Conservation (phyloP, 192 early-diverging fungal genomes). For the Coemansia sp. region DNA sequence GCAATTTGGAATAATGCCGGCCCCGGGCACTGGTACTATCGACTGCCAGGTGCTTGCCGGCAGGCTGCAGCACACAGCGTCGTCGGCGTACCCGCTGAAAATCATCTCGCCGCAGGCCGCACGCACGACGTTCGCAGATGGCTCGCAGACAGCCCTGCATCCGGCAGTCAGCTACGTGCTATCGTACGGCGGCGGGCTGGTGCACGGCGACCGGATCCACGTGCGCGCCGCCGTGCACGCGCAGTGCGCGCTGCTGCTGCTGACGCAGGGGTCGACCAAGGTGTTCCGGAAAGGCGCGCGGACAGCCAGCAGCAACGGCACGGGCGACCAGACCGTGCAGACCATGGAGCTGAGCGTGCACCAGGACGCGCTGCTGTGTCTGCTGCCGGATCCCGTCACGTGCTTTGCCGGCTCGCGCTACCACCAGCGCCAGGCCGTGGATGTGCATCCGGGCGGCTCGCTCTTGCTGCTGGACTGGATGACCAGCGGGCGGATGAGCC, state of each 20-base stretch:
- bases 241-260: conserved; percentile 57
- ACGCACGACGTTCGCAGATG: background rate
- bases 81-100: conserved; percentile 50
- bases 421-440: conserved; percentile 58
- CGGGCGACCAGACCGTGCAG: conserved; percentile 41
- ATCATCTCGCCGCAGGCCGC: conserved; percentile 42
- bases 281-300: conserved; percentile 75
- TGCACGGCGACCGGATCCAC: conserved; percentile 61
- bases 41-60: conserved; percentile 38
- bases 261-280: conserved; percentile 84
- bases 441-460: conserved; percentile 31
- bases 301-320: background rate
- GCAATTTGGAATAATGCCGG: conserved; percentile 13
- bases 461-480: conserved; percentile 82
- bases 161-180: conserved; percentile 58
- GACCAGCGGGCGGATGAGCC: conserved; percentile 65
- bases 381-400: conserved; percentile 77
- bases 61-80: conserved; percentile 15
- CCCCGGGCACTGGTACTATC: conserved; percentile 31
- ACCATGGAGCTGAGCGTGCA: conserved; percentile 48
- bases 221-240: conserved; percentile 53
- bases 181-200: conserved; percentile 74
- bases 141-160: background rate
- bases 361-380: conserved; percentile 44
- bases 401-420: conserved; percentile 66